Conservation (phyloP, 179 eudicot genomes). For the Spinacia oleracea region DNA sequence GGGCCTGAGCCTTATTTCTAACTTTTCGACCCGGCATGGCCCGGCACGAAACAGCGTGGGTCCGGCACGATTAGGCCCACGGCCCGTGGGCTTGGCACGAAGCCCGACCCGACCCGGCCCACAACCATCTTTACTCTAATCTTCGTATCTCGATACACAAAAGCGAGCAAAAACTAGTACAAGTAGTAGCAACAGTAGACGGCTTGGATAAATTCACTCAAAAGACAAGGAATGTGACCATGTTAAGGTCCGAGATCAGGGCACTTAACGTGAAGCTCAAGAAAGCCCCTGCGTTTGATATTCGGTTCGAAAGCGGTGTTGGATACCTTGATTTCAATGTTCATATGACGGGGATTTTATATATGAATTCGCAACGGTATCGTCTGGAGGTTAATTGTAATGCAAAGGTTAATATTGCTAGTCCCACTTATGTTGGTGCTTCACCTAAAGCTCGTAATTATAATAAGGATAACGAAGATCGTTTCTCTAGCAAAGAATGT, state of each 20-base stretch:
- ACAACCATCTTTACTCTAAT: no score
- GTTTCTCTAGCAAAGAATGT: neutral
- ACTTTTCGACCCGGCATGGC: no score
- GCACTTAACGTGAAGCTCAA: constrained; percentile 20
- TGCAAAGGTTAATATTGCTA: constrained; percentile 4
- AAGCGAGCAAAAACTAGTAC: constrained; percentile 19
- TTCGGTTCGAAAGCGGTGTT: constrained; percentile 10
- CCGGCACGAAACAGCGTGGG: no score
- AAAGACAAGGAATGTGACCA: constrained; percentile 2
- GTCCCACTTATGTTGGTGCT: neutral
- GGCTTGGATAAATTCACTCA: constrained; percentile 25
- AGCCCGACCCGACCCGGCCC: no score
- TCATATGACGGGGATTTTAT: constrained; percentile 19
- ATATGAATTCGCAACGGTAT: neutral
- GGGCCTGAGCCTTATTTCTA: no score
- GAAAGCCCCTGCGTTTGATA: constrained; percentile 15
- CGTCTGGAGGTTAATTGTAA: constrained; percentile 33
- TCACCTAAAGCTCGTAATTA: no score
- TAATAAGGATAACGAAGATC: no score
- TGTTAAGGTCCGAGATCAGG: constrained; percentile 12
- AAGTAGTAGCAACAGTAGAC: no score
- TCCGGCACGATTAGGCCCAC: no score
- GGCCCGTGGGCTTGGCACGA: no score
- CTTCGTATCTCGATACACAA: constrained; percentile 18
- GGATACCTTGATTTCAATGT: constrained; percentile 23